Conservation (phyloP, 495 filamentous ascomycete species). For the Xylaria flabelliformis region DNA sequence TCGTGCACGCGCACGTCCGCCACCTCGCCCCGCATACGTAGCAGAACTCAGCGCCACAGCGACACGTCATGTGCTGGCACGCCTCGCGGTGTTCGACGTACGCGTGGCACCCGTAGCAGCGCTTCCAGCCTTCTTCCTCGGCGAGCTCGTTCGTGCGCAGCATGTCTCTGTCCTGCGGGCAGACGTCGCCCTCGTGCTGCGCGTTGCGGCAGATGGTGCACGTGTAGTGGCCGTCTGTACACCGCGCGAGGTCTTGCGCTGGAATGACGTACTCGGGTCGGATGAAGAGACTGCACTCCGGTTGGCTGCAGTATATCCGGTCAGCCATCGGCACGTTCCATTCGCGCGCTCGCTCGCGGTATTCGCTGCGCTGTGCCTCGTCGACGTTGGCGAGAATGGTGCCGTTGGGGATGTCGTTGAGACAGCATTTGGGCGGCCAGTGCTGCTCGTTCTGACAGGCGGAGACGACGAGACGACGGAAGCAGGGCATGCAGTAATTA, state of each 20-base stretch:
- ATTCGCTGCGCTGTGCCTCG: constrained; percentile 31
- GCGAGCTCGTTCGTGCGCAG: constrained; percentile 44
- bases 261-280: constrained; percentile 34
- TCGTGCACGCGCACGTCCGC: constrained; percentile 46
- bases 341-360: constrained; percentile 42
- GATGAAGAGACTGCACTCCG: constrained; percentile 44
- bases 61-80: constrained; percentile 62
- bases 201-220: constrained; percentile 45
- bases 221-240: constrained; percentile 44
- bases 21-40: constrained; percentile 54
- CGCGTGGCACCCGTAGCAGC: constrained; percentile 36
- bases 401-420: constrained; percentile 44
- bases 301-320: constrained; percentile 47
- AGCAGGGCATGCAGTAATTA: constrained; percentile 50
- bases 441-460: constrained; percentile 47
- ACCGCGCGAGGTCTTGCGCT: constrained; percentile 37
- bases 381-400: constrained; percentile 41
- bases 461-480: constrained; percentile 46
- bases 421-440: constrained; percentile 56
- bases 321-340: constrained; percentile 44
- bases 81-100: constrained; percentile 53
- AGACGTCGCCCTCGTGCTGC: constrained; percentile 40
- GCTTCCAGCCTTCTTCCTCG: constrained; percentile 50
- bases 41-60: constrained; percentile 58
- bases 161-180: constrained; percentile 45